Percentiles rank a stretch among this genome's conserved stretches.
Conservation (phyloP, 1,284 basidiomycete genomes). For the Athelia psychrophila region DNA sequence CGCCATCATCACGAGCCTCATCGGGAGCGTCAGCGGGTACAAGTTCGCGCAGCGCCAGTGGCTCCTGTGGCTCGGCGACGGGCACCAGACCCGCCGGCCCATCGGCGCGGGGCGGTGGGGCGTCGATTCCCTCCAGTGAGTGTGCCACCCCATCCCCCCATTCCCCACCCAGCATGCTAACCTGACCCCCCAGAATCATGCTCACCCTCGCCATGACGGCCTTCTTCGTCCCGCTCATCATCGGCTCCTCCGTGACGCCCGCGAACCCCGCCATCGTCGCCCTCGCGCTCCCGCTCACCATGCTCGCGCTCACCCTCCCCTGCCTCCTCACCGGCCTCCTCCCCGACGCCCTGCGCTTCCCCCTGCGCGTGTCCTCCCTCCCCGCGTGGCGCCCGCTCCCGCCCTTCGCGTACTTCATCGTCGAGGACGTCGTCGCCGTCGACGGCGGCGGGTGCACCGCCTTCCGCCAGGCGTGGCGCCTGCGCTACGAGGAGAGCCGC, state of each 20-base stretch:
- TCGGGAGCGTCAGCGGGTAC: conserved; percentile 28
- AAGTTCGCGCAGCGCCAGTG: conserved; percentile 25
- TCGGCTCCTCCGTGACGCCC: conserved; percentile 27
- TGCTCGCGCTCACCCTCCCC: conserved; percentile 26
- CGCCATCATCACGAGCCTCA: conserved; percentile 29
- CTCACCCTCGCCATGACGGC: conserved; percentile 21
- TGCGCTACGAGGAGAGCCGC: conserved; percentile 27
- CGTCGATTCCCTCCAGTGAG: conserved; percentile 27
- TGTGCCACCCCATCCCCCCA: neutral
- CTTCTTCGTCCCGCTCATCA: conserved; percentile 29
- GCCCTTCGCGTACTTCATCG: conserved; percentile 26
- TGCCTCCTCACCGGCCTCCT: conserved; percentile 14
- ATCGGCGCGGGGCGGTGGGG: conserved; percentile 26
- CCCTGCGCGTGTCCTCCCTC: conserved; percentile 30
- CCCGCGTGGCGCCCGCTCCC: conserved; percentile 24
- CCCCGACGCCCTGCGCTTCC: conserved; percentile 21
- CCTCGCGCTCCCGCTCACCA: conserved; percentile 28
- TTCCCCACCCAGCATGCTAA: neutral
- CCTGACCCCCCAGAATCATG: conserved; percentile 16
- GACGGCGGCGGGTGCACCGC: conserved; percentile 29
- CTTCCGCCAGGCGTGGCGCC: conserved; percentile 30
- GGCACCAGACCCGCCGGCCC: conserved; percentile 23
- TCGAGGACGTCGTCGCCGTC: conserved; percentile 30
- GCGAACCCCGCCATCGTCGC: conserved; percentile 23
- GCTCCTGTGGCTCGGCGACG: conserved; percentile 23